These are phyloP conservation scores for Escallonia herrerae DNA, from an alignment of 129 eudicot genomes.

Conservation along the genomic window DNA sequence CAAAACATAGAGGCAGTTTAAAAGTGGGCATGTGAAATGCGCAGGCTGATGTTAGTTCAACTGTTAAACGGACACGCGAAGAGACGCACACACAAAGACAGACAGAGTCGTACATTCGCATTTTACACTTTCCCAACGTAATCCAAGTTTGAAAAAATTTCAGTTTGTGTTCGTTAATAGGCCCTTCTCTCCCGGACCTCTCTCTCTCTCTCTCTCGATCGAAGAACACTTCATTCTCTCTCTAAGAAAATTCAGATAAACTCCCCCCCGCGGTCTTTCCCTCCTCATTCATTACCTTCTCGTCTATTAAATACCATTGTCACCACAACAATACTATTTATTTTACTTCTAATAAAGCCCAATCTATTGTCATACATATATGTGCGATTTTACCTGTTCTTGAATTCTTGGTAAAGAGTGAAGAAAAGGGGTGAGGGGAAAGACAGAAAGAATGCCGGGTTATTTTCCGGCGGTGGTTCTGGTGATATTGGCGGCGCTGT, in stretches of 20 bases:
- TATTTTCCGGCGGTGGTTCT: slow-evolving; percentile 21
- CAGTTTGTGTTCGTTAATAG: neutral
- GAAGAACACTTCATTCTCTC: neutral
- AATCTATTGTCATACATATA: neutral
- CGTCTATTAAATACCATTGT: neutral
- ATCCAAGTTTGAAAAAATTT: slow-evolving; percentile 5
- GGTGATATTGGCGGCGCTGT: slow-evolving; percentile 18
- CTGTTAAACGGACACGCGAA: too few relatives aligned
- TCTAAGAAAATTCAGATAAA: too few relatives aligned
- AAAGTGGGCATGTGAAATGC: too few relatives aligned
- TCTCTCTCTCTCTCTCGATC: neutral
- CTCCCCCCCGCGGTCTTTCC: neutral
- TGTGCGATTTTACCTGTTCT: neutral
- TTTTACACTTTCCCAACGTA: neutral
- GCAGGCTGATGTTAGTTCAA: too few relatives aligned
- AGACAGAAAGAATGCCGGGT: slow-evolving; percentile 27
- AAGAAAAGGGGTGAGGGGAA: neutral
- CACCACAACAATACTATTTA: neutral
- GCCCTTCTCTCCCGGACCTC: neutral
- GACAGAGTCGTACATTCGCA: neutral
- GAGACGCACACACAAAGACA: too few relatives aligned
- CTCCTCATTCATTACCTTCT: slow-evolving; percentile 8
- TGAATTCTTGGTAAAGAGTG: neutral
- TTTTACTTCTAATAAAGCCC: neutral
- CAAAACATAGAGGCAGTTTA: too few relatives aligned